phyloP scores from a whole-genome alignment of 805 yeast species.

The Kodamaea hsintzibuensis region DNA sequence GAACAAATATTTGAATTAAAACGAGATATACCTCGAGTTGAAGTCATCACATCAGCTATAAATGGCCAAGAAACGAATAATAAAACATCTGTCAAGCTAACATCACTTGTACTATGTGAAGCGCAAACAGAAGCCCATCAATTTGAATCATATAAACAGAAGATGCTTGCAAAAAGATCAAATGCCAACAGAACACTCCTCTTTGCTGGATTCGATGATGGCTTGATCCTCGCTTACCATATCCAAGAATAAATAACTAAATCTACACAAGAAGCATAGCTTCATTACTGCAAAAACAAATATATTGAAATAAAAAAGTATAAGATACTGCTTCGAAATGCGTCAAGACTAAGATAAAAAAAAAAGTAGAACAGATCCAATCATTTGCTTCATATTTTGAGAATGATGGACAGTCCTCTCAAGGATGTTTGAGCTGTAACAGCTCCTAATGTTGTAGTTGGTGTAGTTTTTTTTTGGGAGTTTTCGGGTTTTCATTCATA shows the following conservation, averaged over 20 bases:
- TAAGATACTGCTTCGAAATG: slow-evolving; percentile 1
- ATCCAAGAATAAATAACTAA: background rate
- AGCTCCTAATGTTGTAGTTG: background rate
- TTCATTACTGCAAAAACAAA: background rate
- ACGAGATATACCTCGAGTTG: slow-evolving; percentile 1
- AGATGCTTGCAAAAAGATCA: slow-evolving; percentile 6
- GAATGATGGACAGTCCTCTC: background rate
- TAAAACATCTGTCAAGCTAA: background rate
- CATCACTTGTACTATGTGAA: background rate
- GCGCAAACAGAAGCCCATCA: background rate
- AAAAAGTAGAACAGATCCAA: background rate
- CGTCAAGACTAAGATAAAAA: background rate
- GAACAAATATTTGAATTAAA: background rate
- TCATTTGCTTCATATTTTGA: background rate
- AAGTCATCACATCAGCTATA: background rate
- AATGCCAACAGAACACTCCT: slow-evolving; percentile 26
- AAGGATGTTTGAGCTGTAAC: background rate
- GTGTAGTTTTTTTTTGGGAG: background rate
- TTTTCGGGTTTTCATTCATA: slow-evolving; percentile 3
- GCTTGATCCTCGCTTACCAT: slow-evolving; percentile 47
- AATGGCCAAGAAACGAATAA: background rate
- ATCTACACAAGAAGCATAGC: background rate
- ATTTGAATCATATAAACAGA: background rate
- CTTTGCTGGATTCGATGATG: slow-evolving; percentile 57
- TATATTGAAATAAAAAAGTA: background rate